These are phyloP conservation scores for Gracilaria gracilis DNA, from an alignment of 23 red algal genomes.

Conservation along the genomic window DNA sequence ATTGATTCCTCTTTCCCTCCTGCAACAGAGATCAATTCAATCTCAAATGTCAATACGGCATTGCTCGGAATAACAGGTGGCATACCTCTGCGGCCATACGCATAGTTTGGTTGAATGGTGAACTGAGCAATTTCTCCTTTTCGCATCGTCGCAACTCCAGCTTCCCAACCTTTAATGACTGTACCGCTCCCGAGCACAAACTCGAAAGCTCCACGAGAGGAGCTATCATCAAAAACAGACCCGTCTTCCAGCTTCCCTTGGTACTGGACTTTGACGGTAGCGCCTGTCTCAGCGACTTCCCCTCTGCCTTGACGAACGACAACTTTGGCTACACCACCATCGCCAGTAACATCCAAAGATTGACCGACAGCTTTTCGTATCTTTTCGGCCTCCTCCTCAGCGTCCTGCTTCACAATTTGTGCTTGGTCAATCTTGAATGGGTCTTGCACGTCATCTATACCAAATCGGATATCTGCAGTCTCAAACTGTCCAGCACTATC, in stretches of 20 bases:
- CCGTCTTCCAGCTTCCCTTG: slow-evolving; percentile 72
- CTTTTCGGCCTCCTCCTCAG: slow-evolving; percentile 43
- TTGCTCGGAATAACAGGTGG: slow-evolving; percentile 90
- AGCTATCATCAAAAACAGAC: slow-evolving; percentile 78
- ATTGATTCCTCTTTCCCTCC: slow-evolving; percentile 55
- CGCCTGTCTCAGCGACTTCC: slow-evolving; percentile 21
- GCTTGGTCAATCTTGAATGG: slow-evolving; percentile 59
- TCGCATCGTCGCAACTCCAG: slow-evolving; percentile 74
- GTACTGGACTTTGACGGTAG: slow-evolving; percentile 82
- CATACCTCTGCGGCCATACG: slow-evolving; percentile 92
- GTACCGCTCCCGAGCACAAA: slow-evolving; percentile 83
- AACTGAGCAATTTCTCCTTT: slow-evolving; percentile 81
- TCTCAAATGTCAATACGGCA: slow-evolving; percentile 90
- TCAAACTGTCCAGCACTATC: slow-evolving; percentile 23
- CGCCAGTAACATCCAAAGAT: slow-evolving; percentile 49
- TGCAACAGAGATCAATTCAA: slow-evolving; percentile 77
- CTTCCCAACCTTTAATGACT: slow-evolving; percentile 98
- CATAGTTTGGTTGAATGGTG: slow-evolving; percentile 84
- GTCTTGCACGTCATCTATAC: slow-evolving; percentile 67
- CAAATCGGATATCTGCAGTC: slow-evolving; percentile 66
- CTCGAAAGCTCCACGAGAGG: slow-evolving; percentile 69
- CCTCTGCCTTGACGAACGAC: slow-evolving; percentile 35
- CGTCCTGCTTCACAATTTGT: slow-evolving; percentile 15
- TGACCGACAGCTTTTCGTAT: slow-evolving; percentile 7
- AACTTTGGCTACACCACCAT: slow-evolving; percentile 46